Percentiles rank a stretch among this genome's conserved stretches.
Conservation (phyloP, 2,329 filamentous ascomycete species). For the Pseudopithomyces maydicus region DNA sequence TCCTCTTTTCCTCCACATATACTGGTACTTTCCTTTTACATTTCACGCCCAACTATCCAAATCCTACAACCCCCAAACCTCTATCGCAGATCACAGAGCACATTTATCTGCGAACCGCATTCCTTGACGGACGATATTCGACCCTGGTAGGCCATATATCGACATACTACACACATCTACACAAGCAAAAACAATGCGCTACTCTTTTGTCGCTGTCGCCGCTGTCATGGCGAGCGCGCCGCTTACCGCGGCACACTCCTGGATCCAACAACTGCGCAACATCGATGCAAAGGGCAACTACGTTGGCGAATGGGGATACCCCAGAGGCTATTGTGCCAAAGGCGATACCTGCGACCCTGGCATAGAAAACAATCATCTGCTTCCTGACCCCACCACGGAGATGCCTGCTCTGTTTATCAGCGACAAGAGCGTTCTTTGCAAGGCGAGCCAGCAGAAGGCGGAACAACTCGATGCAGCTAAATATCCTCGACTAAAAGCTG, state of each 20-base stretch:
- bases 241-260: conserved; percentile 64
- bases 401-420: conserved; percentile 50
- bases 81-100: neutral
- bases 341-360: conserved; percentile 64
- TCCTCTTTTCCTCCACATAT: conserved; percentile 18
- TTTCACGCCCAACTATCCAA: neutral
- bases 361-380: conserved; percentile 57
- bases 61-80: neutral
- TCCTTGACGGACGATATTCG: neutral
- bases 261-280: conserved; percentile 77
- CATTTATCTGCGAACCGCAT: neutral
- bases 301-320: conserved; percentile 71
- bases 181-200: conserved; percentile 19
- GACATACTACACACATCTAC: neutral
- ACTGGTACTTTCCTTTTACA: conserved; percentile 8
- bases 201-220: conserved; percentile 16
- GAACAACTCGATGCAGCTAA: conserved; percentile 54
- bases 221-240: conserved; percentile 27
- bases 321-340: conserved; percentile 71
- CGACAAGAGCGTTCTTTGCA: conserved; percentile 65
- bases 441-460: conserved; percentile 63
- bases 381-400: conserved; percentile 59
- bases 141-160: conserved; percentile 1
- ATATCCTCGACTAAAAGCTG: conserved; percentile 66
- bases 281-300: conserved; percentile 77